Base-by-base conservation (phyloP, 192 early-diverging fungal species). In the Geosiphon pyriformis region DNA sequence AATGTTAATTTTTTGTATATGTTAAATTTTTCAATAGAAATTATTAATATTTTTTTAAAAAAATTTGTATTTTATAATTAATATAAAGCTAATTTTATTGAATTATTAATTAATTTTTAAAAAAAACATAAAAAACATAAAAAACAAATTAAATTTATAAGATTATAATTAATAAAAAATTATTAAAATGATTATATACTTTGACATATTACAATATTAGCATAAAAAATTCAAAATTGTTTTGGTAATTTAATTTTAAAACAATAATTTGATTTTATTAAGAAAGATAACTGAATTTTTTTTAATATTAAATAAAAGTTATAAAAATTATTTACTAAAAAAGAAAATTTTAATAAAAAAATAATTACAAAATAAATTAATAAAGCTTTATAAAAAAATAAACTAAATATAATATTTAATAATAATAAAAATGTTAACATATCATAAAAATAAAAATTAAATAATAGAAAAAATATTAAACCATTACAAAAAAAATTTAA, bases 61-160 rank as follows among this genome's bases (percentile, higher is more conserved):
- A 34, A 55, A 37, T 1, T 2, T 25, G 62, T 25, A 53, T 65
- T 65, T 25, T 32, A 65, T 52, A 17, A 52, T 20, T 34, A 12
- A 37, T 56, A 34, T 65, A 65, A 65, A 22, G 52, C 52, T 18
- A 65, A 65, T 1, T 52, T 52, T 55, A 26, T 46, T 31, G 52
- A 65, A 46, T 42, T 65, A 0, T 30, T 65, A 65, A 65, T 17
- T 27, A 17, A 65, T 56, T 65, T 65, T 65, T 55, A 65, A 20
- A 42, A 42, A 42, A 10, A 42, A 10, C n/a, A n/a, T n/a, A 59
- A 62, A 27, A 20, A 27, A 62, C n/a, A 26, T 62, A 30, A 30
- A 30, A 20, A 48, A 63, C 20, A 63, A 63, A 50, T 29, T 50
- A n/a, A 10, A 30, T 48, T 33, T 48, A 62, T 62, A 48, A 48